Evolutionary conservation across 176 grass and related monocot genomes (phyloP).

Genomic region (Tillandsia fasciculata): DNA sequence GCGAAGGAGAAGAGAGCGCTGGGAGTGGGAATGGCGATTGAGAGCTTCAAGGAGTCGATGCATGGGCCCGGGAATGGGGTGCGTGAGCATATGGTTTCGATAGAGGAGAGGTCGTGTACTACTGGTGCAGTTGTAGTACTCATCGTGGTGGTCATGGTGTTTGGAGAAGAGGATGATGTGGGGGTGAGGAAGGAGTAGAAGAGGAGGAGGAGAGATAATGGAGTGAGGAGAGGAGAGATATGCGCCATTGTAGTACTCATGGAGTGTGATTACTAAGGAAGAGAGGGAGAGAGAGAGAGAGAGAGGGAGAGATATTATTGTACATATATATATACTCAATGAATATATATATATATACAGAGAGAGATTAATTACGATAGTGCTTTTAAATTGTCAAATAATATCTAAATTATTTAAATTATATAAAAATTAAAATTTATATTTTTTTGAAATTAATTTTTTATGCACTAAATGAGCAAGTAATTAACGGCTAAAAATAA

Average conservation of each 20-base stretch:
- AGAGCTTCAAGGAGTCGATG: conserved; percentile 20
- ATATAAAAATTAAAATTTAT: no score
- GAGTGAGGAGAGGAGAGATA: neutral
- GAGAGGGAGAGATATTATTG: neutral
- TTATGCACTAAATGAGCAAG: no score
- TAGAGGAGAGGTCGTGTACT: neutral
- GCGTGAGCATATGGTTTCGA: conserved; percentile 29
- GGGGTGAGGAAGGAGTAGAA: conserved; percentile 14
- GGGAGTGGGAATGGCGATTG: conserved; percentile 26
- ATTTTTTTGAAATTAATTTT: no score
- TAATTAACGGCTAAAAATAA: no score
- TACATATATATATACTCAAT: no score
- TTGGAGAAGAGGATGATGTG: conserved; percentile 5
- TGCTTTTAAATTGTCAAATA: no score
- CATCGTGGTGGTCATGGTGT: neutral
- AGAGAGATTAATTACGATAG: no score
- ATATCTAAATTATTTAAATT: no score
- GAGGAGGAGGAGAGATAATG: neutral
- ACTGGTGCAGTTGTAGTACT: neutral
- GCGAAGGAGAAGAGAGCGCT: conserved; percentile 32
- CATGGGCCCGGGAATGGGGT: conserved; percentile 47
- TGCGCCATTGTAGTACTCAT: neutral
- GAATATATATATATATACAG: no score
- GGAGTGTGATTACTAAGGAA: no score
- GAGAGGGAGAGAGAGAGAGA: neutral